These are phyloP conservation scores for Solanum sejunctum DNA, from an alignment of 257 asterid species.

Conservation along the genomic window DNA sequence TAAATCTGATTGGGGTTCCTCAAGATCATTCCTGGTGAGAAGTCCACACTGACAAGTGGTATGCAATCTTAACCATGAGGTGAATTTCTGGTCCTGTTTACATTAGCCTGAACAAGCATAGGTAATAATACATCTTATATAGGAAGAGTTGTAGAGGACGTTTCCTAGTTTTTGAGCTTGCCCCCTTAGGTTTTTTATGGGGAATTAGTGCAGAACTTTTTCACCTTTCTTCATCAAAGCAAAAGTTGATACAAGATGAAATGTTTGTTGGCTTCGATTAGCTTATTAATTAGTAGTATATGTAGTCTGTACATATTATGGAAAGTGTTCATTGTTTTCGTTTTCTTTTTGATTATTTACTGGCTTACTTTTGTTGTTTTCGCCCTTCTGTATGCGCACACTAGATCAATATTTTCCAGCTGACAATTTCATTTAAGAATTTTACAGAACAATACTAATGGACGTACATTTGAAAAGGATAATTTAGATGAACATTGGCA, in stretches of 20 bases:
- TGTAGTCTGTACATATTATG: neutral
- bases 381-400: neutral
- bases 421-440: neutral
- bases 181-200: neutral
- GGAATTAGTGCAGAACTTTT: neutral
- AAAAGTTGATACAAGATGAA: neutral
- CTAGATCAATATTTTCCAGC: neutral
- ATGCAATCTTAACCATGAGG: neutral
- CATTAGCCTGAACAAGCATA: neutral
- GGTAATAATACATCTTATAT: neutral
- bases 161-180: neutral
- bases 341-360: neutral
- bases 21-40: neutral
- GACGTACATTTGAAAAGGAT: neutral
- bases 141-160: neutral
- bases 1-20: slow-evolving; percentile 5
- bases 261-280: neutral
- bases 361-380: neutral
- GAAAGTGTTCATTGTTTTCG: neutral
- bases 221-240: neutral
- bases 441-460: neutral
- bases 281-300: neutral
- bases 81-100: neutral
- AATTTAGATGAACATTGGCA: too few species aligned
- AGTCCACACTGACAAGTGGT: neutral